Evolutionary conservation across 2,329 filamentous ascomycete genomes (phyloP).

Genomic region (Paecilomyces variotii): DNA sequence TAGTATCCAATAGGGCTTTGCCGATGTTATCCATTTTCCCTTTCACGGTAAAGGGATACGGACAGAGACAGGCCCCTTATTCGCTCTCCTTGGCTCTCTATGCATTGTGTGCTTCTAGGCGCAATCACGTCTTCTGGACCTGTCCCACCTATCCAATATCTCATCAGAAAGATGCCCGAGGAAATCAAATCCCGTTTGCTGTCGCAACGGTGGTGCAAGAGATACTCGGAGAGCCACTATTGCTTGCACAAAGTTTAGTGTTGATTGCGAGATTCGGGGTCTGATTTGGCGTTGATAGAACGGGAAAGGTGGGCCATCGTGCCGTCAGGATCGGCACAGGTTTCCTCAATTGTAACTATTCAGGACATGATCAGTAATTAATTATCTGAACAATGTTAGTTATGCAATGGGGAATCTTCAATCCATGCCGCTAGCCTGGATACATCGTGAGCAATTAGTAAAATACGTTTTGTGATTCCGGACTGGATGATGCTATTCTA

Average conservation of each 20-base stretch:
- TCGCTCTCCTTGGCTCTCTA: neutral
- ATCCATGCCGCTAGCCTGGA: neutral
- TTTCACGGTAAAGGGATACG: neutral
- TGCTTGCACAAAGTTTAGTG: neutral
- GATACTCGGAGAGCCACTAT: neutral
- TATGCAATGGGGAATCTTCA: neutral
- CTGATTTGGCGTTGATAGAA: neutral
- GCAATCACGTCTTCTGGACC: neutral
- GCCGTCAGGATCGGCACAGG: neutral
- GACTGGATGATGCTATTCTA: neutral
- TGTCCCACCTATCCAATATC: neutral
- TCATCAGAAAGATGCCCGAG: neutral
- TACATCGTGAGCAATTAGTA: neutral
- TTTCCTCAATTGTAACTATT: no score
- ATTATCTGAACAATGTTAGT: neutral
- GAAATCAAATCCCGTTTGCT: neutral
- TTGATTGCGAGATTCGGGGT: neutral
- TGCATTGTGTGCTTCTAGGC: neutral
- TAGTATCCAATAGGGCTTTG: neutral
- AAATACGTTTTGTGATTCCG: neutral
- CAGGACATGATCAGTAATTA: no score
- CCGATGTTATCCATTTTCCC: neutral
- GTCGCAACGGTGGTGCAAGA: neutral
- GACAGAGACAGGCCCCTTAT: neutral
- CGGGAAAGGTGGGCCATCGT: neutral